Conservation (phyloP, 306 rosid species). For the Prunus mongolica region DNA sequence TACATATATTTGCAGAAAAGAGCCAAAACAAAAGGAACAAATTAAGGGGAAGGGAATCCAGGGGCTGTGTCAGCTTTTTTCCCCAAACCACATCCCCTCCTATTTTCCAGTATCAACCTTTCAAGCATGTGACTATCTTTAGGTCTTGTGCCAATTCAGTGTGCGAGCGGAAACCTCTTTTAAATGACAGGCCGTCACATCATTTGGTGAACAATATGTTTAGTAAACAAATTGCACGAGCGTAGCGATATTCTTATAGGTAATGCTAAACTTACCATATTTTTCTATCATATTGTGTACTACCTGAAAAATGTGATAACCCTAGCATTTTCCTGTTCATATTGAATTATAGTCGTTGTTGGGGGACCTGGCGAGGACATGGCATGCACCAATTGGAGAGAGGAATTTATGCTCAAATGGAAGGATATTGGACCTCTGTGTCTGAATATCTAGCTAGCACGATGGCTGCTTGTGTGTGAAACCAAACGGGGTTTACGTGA, state of each 20-base stretch:
- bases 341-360: not conserved
- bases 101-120: not conserved
- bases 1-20: not conserved
- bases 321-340: not conserved
- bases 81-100: not conserved
- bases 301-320: no score
- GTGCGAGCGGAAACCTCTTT: not conserved
- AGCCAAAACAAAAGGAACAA: not conserved
- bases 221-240: not conserved
- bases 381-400: slow-evolving; percentile 5
- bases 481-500: not conserved
- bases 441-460: slow-evolving; percentile 19
- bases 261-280: no score
- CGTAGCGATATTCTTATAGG: not conserved
- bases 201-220: not conserved
- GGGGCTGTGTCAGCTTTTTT: not conserved
- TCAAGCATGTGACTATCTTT: not conserved
- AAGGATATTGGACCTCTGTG: not conserved
- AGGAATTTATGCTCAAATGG: not conserved
- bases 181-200: not conserved
- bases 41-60: slow-evolving; percentile 19
- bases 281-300: no score
- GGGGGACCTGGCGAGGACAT: slow-evolving; percentile 6
- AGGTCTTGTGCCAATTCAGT: not conserved
- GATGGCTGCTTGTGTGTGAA: slow-evolving; percentile 17